These are phyloP conservation scores for Tagetes patula DNA, from an alignment of 129 eudicot species.

Conservation along the genomic window DNA sequence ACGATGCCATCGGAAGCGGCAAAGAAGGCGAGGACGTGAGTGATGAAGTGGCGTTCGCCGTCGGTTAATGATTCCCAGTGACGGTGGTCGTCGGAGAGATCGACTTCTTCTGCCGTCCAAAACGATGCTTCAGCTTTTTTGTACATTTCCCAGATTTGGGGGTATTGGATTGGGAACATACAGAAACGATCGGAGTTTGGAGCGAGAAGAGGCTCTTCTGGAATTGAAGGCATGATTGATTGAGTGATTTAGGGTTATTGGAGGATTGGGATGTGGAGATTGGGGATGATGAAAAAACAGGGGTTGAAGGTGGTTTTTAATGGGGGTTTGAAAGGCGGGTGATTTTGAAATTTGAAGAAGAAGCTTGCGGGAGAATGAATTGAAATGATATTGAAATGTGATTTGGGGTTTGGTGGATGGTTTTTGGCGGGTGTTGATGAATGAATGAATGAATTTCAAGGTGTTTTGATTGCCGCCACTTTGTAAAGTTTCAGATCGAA, in stretches of 20 bases:
- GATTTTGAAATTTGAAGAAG: constrained; percentile 16
- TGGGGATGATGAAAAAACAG: background rate
- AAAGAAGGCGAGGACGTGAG: constrained; percentile 50
- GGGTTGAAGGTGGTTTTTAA: background rate
- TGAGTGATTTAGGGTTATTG: background rate
- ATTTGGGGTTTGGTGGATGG: background rate
- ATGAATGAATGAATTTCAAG: background rate
- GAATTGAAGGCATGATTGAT: constrained; percentile 29
- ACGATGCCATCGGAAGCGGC: constrained; percentile 45
- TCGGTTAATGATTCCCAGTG: constrained; percentile 54
- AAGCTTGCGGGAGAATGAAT: constrained; percentile 6
- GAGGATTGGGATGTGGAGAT: no score
- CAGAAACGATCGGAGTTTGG: constrained; percentile 68
- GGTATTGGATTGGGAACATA: constrained; percentile 74
- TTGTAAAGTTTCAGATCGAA: background rate
- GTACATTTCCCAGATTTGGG: constrained; percentile 75
- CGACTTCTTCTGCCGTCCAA: constrained; percentile 86
- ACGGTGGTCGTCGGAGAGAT: constrained; percentile 47
- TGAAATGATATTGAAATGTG: no score
- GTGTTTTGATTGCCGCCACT: background rate
- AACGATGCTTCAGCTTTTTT: constrained; percentile 78
- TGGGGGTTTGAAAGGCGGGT: constrained; percentile 17
- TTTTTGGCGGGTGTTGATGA: background rate
- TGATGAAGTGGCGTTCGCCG: constrained; percentile 61
- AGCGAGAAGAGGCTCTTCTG: constrained; percentile 63